Percentiles rank a stretch among this genome's conserved stretches.
phyloP scores from a whole-genome alignment of 495 filamentous ascomycete genomes.

The Talaromyces thailandensis region DNA sequence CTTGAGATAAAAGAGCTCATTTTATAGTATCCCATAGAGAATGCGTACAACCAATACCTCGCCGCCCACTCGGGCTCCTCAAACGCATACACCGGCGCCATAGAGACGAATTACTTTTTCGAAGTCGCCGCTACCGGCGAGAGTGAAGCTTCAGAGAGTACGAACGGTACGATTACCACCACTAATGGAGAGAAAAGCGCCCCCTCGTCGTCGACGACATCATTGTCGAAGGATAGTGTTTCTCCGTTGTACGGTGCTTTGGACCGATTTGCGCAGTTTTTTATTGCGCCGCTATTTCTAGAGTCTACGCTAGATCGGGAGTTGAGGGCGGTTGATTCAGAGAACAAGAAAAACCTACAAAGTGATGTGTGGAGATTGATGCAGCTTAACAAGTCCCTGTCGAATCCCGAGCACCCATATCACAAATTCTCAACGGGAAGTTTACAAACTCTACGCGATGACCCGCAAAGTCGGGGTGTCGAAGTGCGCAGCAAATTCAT shows the following conservation, averaged over 20 bases:
- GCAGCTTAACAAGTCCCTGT: slow-evolving; percentile 84
- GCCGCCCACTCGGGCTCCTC: slow-evolving; percentile 81
- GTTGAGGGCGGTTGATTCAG: slow-evolving; percentile 87
- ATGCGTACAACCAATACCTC: slow-evolving; percentile 91
- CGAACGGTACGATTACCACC: slow-evolving; percentile 15
- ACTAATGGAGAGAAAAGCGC: background rate
- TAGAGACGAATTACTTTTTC: slow-evolving; percentile 97
- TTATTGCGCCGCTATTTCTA: slow-evolving; percentile 85
- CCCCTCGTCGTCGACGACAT: background rate
- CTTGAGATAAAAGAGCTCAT: background rate
- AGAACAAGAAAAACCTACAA: slow-evolving; percentile 99
- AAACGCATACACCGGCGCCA: slow-evolving; percentile 90
- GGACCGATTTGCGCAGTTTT: slow-evolving; percentile 97
- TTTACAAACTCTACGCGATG: slow-evolving; percentile 77
- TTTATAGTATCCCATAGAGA: slow-evolving; percentile 78
- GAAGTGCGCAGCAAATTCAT: slow-evolving; percentile 92
- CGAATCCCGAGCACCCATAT: slow-evolving; percentile 87
- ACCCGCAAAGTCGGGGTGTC: slow-evolving; percentile 71
- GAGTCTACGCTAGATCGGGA: slow-evolving; percentile 86
- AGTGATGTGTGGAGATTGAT: slow-evolving; percentile 88
- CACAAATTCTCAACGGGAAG: slow-evolving; percentile 95
- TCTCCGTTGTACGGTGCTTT: slow-evolving; percentile 83
- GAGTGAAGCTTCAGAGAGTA: slow-evolving; percentile 13
- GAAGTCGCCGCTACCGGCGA: slow-evolving; percentile 69
- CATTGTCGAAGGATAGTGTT: slow-evolving; percentile 20